Evolutionary conservation across 331 rosid species (phyloP), one percentile per base, ranked within the genome.

Genomic region (Spiraea crenata): DNA sequence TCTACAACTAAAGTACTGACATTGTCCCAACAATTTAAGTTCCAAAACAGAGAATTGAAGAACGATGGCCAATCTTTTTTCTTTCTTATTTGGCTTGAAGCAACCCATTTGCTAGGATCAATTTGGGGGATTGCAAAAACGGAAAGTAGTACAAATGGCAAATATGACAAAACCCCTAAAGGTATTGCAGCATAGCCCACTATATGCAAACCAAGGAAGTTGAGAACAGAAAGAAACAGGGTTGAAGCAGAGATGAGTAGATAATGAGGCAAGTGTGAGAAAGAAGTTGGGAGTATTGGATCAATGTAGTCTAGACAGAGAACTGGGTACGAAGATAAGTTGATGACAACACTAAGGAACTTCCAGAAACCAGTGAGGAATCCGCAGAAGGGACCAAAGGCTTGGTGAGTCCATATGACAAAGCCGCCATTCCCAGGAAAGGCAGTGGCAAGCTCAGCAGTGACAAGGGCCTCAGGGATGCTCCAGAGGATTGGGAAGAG

Each of bases 311-410:
- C 60, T 3, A 80, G 14, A 52, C 87, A 80, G 16, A 83, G 75
- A 58, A 56, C 65, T 20, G 84, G 84, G 49, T 69, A 80, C 1
- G 84, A 73, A 38, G 87, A 81, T 25, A 83, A 48, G 78, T 83
- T 83, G 14, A 83, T 77, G 63, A 80, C 82, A 5, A 80, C 80
- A 50, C 82, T 70, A 3, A 80, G 40, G 66, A 80, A 83, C 67
- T 80, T 80, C 87, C 80, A 83, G 19, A 58, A 76, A n/a, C 87
- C 87, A 73, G 77, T 74, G 13, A 83, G 82, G 77, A 64, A 70
- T 15, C 84, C 87, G 82, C 84, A 83, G 68, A 83, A 83, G 55
- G 87, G 87, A 25, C 87, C 88, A 44, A 84, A 81, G 57, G 85
- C 83, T 25, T 74, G 74, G 57, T 84, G 60, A 38, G 83, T 71